Evolutionary conservation across 192 early-diverging fungal genomes (phyloP).

Genomic region (Funneliformis geosporum): DNA sequence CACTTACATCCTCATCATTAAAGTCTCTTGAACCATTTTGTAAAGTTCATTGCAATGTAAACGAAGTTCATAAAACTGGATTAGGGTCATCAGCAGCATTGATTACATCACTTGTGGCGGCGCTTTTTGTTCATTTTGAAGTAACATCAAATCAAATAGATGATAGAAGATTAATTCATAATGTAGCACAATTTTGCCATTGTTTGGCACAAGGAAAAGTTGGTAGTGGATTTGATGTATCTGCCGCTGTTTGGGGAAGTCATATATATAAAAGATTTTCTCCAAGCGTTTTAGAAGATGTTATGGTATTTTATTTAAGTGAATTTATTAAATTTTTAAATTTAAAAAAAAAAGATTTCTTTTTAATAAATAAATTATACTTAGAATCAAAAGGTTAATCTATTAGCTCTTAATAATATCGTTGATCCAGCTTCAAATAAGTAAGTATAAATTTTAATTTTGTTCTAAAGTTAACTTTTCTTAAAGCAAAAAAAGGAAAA

Average conservation of each 20-base stretch:
- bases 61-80: constrained; percentile 90
- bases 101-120: constrained; percentile 87
- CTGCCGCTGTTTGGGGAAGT: constrained; percentile 87
- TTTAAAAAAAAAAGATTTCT: background rate
- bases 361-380: background rate
- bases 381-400: constrained; percentile 40
- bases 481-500: background rate
- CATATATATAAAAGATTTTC: constrained; percentile 86
- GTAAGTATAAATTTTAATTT: constrained; percentile 22
- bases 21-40: constrained; percentile 61
- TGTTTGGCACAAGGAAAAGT: constrained; percentile 99
- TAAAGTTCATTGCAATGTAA: constrained; percentile 62
- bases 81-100: constrained; percentile 96
- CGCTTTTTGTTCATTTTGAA: constrained; percentile 75
- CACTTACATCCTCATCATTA: constrained; percentile 59
- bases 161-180: constrained; percentile 67
- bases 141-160: constrained; percentile 34
- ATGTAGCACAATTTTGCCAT: constrained; percentile 88
- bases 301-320: constrained; percentile 47
- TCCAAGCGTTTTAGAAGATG: constrained; percentile 60
- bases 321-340: too few relatives aligned
- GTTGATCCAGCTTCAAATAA: constrained; percentile 45
- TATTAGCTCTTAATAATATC: constrained; percentile 37
- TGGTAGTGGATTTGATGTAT: constrained; percentile 96
- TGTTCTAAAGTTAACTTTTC: background rate